Percentiles rank a stretch among this genome's conserved stretches.
Evolutionary conservation across 1,284 basidiomycete genomes (phyloP).

Genomic region (Rhodotorula sp.): DNA sequence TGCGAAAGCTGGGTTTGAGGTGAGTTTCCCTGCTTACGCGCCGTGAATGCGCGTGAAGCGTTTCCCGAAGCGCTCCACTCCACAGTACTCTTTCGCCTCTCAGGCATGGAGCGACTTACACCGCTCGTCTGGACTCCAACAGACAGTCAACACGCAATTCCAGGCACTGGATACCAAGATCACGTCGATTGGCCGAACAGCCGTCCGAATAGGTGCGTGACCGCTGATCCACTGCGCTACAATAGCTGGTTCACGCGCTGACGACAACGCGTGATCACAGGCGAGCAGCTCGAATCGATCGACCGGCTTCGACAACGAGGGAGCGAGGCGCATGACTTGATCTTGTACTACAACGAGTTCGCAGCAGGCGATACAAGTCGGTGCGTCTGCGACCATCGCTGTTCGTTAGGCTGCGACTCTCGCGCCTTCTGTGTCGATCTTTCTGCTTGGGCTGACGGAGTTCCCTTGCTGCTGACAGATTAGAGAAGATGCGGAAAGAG

Average conservation of each 20-base stretch:
- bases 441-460: not conserved
- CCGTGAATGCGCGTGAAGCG: no score
- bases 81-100: no score
- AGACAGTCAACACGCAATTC: conserved; percentile 39
- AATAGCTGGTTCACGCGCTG: not conserved
- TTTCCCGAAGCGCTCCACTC: no score
- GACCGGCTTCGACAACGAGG: conserved; percentile 89
- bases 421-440: not conserved
- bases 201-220: conserved; percentile 78
- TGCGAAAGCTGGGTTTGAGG: conserved; percentile 88
- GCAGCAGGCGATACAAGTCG: conserved; percentile 73
- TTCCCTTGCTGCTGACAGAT: conserved; percentile 46
- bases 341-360: conserved; percentile 92
- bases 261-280: conserved; percentile 53
- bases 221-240: not conserved
- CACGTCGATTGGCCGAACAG: conserved; percentile 89
- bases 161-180: conserved; percentile 67
- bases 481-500: conserved; percentile 81
- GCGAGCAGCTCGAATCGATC: conserved; percentile 92
- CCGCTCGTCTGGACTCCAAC: not conserved
- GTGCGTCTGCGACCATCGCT: conserved; percentile 14
- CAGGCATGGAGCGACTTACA: not conserved
- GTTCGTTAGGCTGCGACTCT: no score
- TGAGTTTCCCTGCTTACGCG: conserved; percentile 47
- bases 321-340: conserved; percentile 90